phyloP scores from a whole-genome alignment of 805 yeast genomes.

The Metschnikowia dekortorum region DNA sequence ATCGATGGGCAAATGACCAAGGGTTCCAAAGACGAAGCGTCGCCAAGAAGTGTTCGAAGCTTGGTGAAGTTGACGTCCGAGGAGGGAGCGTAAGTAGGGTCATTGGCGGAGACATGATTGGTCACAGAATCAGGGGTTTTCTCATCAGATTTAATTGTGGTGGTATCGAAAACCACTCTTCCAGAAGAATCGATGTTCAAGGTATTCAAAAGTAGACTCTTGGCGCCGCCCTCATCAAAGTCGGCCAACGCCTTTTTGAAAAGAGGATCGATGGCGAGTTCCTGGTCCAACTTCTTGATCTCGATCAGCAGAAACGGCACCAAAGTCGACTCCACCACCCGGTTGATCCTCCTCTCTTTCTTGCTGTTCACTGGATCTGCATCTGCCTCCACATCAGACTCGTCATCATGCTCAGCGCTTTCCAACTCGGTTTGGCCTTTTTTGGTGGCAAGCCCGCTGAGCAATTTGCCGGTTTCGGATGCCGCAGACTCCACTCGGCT shows the following conservation, averaged over 20 bases:
- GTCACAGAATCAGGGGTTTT: conserved; percentile 6
- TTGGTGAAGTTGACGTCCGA: conserved; percentile 17
- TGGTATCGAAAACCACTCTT: conserved; percentile 65
- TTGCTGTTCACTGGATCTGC: conserved; percentile 17
- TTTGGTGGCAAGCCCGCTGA: conserved; percentile 62
- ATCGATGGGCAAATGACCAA: conserved; percentile 68
- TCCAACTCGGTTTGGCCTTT: conserved; percentile 25
- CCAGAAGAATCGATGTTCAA: conserved; percentile 50
- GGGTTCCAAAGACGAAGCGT: conserved; percentile 16
- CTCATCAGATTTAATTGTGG: conserved; percentile 22
- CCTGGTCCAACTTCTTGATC: conserved; percentile 58
- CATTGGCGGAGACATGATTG: background rate
- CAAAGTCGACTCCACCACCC: conserved; percentile 21
- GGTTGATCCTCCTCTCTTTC: conserved; percentile 14
- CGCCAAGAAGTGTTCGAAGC: conserved; percentile 21
- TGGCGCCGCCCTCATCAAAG: conserved; percentile 82
- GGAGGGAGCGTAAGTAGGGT: background rate
- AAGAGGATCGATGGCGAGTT: conserved; percentile 64
- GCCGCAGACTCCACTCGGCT: conserved; percentile 91
- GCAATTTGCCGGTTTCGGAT: conserved; percentile 78
- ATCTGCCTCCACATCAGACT: conserved; percentile 20
- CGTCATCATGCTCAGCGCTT: conserved; percentile 18
- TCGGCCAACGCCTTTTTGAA: conserved; percentile 73
- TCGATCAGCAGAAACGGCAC: conserved; percentile 44
- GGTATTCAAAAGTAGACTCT: conserved; percentile 60